Percentiles rank a stretch among this genome's conserved stretches.
phyloP scores from a whole-genome alignment of 2,329 filamentous ascomycete species.

The Helotiales sp. region DNA sequence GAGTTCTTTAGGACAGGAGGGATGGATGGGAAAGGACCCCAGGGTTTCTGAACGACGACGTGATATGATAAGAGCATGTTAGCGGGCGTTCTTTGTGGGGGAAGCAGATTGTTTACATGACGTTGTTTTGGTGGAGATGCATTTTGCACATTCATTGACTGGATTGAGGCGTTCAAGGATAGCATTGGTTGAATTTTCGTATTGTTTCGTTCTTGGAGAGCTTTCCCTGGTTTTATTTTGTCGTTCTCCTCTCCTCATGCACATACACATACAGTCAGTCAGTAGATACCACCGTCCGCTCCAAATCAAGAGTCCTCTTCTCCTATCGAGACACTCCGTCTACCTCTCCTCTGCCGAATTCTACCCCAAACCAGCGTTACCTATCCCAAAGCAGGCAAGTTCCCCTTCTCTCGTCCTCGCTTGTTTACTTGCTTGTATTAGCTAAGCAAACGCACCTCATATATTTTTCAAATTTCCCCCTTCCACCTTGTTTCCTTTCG shows the following conservation, averaged over 20 bases:
- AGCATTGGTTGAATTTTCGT: too few relatives aligned
- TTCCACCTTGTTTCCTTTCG: too few relatives aligned
- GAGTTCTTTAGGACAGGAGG: constrained; percentile 61
- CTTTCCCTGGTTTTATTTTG: neutral
- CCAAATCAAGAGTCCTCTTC: constrained; percentile 2
- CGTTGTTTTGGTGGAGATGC: neutral
- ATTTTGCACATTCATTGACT: neutral
- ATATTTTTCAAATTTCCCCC: neutral
- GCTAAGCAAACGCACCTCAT: neutral
- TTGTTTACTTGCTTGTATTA: neutral
- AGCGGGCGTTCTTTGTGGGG: neutral
- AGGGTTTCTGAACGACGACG: constrained; percentile 34
- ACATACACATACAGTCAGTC: neutral
- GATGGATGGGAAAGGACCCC: constrained; percentile 46
- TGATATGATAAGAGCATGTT: neutral
- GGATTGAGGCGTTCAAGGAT: neutral
- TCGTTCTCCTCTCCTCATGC: constrained; percentile 4
- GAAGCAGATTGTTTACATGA: neutral
- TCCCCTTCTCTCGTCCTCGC: neutral
- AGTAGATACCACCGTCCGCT: neutral
- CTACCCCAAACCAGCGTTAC: neutral
- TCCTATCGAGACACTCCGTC: too few relatives aligned
- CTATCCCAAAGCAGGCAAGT: neutral
- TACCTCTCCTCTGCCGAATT: neutral
- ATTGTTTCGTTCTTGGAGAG: neutral